Base-by-base conservation (phyloP, 2,329 filamentous ascomycete genomes). In the Verticillium nonalfalfae region DNA sequence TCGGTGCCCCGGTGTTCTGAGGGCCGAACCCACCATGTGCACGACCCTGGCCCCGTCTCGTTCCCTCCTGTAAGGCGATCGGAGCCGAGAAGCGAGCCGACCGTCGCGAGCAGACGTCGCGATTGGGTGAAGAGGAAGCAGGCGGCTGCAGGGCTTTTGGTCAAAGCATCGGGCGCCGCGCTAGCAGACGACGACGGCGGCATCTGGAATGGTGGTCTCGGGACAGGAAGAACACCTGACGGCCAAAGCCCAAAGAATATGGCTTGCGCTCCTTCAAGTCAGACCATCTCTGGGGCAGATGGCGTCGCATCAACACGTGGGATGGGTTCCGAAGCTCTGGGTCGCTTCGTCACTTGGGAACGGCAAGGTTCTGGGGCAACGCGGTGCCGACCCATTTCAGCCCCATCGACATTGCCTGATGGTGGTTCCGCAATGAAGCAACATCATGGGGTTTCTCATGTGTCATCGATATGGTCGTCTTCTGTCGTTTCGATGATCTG, bases 31-130 rank as follows among this genome's bases (percentile, higher is more conserved):
- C 55, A 18, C 33, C 31, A 9, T 38, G 7, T 31, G 34, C 31
- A 18, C 33, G 33, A 18, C 33, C 13, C 34, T 26, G 55, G 26
- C 26, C 45, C 45, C 45, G 55, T 21, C 55, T 57, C 13, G 55
- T 18, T 21, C 34, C 55, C 18, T 38, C 55, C 34, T 31, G 55
- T 50, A 33, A 34, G 57, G 38, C 39, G 38, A 45, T 58, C 57
- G 57, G 57, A 40, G 40, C 38, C 57, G 31, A 33, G 39, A 31
- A 50, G 57, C 57, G 57, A 58, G 57, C 57, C 57, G 57, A 58
- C 26, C 21, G 57, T 35, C 55, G 55, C 55, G 55, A 57, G 33
- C 33, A n/a, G 26, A 26, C 15, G 15, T 40, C 26, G 57, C 57
- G 57, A 58, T 58, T 58, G 57, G 57, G 21, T 34, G 13, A 38